Evolutionary conservation across 768 basidiomycete species (phyloP), one percentile per base, ranked within the genome.

Genomic region (Vararia minispora): DNA sequence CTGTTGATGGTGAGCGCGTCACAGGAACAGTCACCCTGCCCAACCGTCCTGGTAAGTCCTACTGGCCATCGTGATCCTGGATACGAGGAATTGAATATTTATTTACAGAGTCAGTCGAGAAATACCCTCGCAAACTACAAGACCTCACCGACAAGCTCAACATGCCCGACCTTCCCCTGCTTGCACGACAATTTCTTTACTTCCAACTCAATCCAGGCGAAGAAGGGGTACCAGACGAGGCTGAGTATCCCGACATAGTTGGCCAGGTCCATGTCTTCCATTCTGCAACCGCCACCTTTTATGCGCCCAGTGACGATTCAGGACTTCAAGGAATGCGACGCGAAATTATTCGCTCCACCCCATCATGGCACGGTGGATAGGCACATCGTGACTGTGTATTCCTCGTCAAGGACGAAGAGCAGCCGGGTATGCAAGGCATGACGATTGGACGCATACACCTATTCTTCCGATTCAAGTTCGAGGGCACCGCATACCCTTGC

Each of bases 301-400:
- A 47, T 41, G 50, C 51, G 1, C 54, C 58, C 0, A 61, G 61
- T 29, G 53, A 62, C 10, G 28, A 43, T 1, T 44, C 50, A 18
- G 54, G 58, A 0, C 16, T 29, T 5, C 24, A 42, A 3, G 52
- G 57, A 2, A 60, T 63, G 58, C 43, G 43, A 3, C n/a, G 22
- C 0, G 52, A 63, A 38, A 29, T 23, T 5, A 56, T 63, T 11
- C 29, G 47, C 1, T 31, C 50, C 0, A 39, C 17, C n/a, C 50
- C 52, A 3, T 32, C 18, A 1, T 62, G 58, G 59, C 33, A 46
- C 3, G 22, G 35, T 1, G 40, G 40, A 0, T 32, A 34, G 2
- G 21, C 46, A 1, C 33, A 38, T 0, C 26, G 24, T 9, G 58
- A 63, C 35, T 54, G 51, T 6, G 39, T 55, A 2, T 56, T 56